Evolutionary conservation across 2,329 filamentous ascomycete species (phyloP), one percentile per base, ranked within the genome.

Genomic region (Akanthomyces dipterigenus): DNA sequence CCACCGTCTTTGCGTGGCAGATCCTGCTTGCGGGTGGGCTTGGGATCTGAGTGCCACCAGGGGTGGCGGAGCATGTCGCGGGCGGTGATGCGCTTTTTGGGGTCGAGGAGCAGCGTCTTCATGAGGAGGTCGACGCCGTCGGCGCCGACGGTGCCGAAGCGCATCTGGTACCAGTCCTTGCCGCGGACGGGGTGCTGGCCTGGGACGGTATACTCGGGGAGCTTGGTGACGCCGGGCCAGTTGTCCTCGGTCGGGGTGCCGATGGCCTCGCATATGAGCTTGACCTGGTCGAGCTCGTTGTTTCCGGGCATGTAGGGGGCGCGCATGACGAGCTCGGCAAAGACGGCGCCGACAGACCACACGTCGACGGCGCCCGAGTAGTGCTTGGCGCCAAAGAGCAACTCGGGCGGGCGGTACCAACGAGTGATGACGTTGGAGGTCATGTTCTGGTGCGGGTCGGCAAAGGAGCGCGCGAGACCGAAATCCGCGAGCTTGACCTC

Each of bases 401-500:
- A 83, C 79, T 99, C 95, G 0, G 93, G 93, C 0, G 95, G 93
- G 1, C 93, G 85, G 78, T 98, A 99, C 92, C 95, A 99, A 65
- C 92, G 87, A 20, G 95, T 99, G 73, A 99, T 96, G 65, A 97
- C 93, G 70, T 95, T 92, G 70, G 88, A 87, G 1, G 93, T 97
- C 95, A 99, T 99, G 67, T 83, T 82, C 60, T 86, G 80, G 69
- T 92, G 90, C 0, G 95, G 93, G 73, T 99, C 95, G 8, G 91
- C 88, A 73, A 97, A 97, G 63, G 83, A 85, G 64, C 95, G 82
- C 6, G 95, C 95, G 38, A 99, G 86, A 81, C 95, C 95, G 69
- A 99, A 99, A 88, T 99, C 95, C 40, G 93, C 95, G 55, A 99
- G 85, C 74, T 98, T 98, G 70, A 99, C 86, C 70, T 93, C 90